Evolutionary conservation across 2,329 filamentous ascomycete species (phyloP), one percentile per base, ranked within the genome.

Genomic region (Aspergillus fumigatiaffinis): DNA sequence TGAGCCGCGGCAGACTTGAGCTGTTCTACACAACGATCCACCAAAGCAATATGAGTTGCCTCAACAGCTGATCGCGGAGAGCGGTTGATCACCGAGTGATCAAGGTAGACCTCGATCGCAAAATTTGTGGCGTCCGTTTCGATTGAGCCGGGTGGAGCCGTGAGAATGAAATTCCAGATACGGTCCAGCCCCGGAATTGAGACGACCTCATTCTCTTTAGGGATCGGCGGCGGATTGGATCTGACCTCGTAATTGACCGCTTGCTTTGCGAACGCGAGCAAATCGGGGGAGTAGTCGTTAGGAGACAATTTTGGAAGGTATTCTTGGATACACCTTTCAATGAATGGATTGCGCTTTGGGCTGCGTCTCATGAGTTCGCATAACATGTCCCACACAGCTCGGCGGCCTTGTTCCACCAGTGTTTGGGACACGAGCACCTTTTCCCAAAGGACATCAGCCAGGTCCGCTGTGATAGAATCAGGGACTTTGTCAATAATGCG

Each of bases 161-260:
- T 87, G 53, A 96, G 77, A 35, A 93, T 85, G 65, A 96, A 84
- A 25, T 86, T 84, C 92, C 92, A 96, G n/a, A 96, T 77, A 56
- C 92, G 83, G 64, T 94, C 89, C 60, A 79, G 78, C 6, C 80
- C 79, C 3, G 79, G 77, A 51, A 79, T 72, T n/a, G 67, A 63
- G n/a, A 79, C 69, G 28, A 77, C 69, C 50, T 78, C 72, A 51
- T 73, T 60, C 32, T 76, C 75, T 8, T 59, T 60, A 17, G 72
- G 69, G 14, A 66, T 47, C 83, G 79, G 26, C 76, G 84, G 62
- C 73, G 82, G 59, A 78, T 82, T 62, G 63, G 87, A 88, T 1
- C 81, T 73, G 58, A 87, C 86, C 25, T 82, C 76, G 41, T 80
- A 77, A 7, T 71, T 65, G 25, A 78, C 67, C 1, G 73, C 67